Evolutionary conservation across 192 early-diverging fungal genomes (phyloP).

Genomic region (Endogone sp.): DNA sequence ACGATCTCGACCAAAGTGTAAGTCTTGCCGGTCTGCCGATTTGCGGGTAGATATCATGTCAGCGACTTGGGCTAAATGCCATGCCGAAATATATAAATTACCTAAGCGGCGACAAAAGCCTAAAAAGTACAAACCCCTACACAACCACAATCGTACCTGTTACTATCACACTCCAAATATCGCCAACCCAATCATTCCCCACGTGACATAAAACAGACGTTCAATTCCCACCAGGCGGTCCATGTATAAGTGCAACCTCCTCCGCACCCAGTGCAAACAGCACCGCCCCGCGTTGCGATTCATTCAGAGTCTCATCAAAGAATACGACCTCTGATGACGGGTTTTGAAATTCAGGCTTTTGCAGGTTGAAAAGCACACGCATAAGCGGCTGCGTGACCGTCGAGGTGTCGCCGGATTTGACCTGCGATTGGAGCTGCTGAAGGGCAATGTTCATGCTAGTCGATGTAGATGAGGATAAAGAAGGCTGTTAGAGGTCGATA

Average conservation of each 20-base stretch:
- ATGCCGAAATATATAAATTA: background rate
- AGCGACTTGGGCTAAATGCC: background rate
- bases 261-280: constrained; percentile 50
- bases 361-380: constrained; percentile 44
- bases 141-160: no score
- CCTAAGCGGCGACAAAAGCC: no score
- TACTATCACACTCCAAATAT: no score
- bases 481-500: constrained; percentile 16
- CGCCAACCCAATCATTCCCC: no score
- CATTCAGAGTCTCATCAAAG: constrained; percentile 62
- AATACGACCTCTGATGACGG: constrained; percentile 31
- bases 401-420: constrained; percentile 18
- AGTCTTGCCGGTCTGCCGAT: constrained; percentile 74
- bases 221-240: constrained; percentile 63
- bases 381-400: constrained; percentile 6
- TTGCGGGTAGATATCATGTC: constrained; percentile 11
- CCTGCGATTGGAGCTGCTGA: constrained; percentile 29
- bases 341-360: constrained; percentile 23
- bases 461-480: constrained; percentile 9
- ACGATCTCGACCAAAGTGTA: constrained; percentile 84
- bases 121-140: no score
- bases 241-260: constrained; percentile 76
- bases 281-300: constrained; percentile 69
- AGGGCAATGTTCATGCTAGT: constrained; percentile 39
- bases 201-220: no score